A percentile compares a stretch with the other conserved stretches of the same genome.
These are phyloP conservation scores for Bipolaris zeicola DNA, from an alignment of 2,329 filamentous ascomycete species.

Conservation along the genomic window DNA sequence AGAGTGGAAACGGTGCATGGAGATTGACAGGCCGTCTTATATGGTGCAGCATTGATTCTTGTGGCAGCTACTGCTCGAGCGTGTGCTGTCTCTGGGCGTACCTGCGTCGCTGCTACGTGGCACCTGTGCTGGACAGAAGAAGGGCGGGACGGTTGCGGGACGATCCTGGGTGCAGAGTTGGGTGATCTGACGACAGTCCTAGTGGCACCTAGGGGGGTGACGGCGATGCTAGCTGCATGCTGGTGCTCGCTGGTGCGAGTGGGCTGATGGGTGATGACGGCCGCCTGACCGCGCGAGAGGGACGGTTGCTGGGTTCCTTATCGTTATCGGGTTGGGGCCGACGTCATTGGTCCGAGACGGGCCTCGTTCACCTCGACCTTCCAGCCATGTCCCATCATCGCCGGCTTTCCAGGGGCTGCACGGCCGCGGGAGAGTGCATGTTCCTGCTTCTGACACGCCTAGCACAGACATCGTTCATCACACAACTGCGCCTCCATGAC, in stretches of 20 bases:
- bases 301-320: slow-evolving; percentile 20
- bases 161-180: slow-evolving; percentile 43
- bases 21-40: slow-evolving; percentile 32
- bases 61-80: slow-evolving; percentile 32
- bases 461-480: slow-evolving; percentile 12
- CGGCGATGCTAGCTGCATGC: slow-evolving; percentile 38
- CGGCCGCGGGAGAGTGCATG: slow-evolving; percentile 20
- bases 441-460: slow-evolving; percentile 21
- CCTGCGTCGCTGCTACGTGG: slow-evolving; percentile 46
- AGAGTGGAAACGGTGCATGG: slow-evolving; percentile 15
- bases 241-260: slow-evolving; percentile 1
- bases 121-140: slow-evolving; percentile 44
- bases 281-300: slow-evolving; percentile 23
- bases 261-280: slow-evolving; percentile 13
- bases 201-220: slow-evolving; percentile 31
- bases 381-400: slow-evolving; percentile 14
- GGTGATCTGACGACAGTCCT: slow-evolving; percentile 29
- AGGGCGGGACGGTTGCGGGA: slow-evolving; percentile 44
- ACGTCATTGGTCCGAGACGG: slow-evolving; percentile 28
- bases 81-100: slow-evolving; percentile 37
- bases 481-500: slow-evolving; percentile 16
- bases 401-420: slow-evolving; percentile 15
- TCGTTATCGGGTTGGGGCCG: slow-evolving; percentile 29
- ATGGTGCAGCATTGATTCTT: slow-evolving; percentile 20
- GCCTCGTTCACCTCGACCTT: background rate